phyloP scores from a whole-genome alignment of 2,329 filamentous ascomycete species.

The Xylariaceae sp. region DNA sequence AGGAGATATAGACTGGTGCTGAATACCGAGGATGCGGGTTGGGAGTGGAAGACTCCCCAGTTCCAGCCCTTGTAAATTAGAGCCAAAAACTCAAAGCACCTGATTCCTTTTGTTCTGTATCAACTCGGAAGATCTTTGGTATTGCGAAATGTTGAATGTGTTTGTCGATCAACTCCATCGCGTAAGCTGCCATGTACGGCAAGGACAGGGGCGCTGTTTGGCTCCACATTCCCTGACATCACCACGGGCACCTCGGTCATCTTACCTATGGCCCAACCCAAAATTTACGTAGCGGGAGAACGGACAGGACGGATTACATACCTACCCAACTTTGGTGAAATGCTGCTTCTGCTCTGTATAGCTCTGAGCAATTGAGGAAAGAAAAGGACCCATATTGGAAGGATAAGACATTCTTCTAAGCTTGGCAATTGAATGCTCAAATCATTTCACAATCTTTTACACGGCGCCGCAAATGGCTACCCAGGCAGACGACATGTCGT shows the following conservation, averaged over 20 bases:
- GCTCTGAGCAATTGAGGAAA: no score
- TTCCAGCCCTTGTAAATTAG: constrained; percentile 59
- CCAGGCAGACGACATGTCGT: constrained; percentile 52
- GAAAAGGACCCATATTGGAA: background rate
- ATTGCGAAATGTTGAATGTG: constrained; percentile 9
- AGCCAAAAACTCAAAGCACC: constrained; percentile 56
- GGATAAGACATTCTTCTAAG: background rate
- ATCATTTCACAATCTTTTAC: background rate
- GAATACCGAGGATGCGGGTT: constrained; percentile 45
- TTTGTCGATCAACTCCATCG: background rate
- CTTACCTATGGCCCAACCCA: background rate
- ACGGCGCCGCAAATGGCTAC: constrained; percentile 25
- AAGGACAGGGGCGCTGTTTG: background rate
- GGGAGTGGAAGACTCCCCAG: constrained; percentile 42
- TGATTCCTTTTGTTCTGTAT: constrained; percentile 53
- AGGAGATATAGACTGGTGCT: constrained; percentile 44
- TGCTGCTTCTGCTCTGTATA: background rate
- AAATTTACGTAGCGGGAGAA: no score
- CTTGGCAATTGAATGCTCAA: background rate
- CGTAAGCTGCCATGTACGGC: background rate
- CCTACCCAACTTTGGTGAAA: background rate
- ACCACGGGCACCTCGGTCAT: background rate
- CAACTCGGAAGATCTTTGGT: background rate
- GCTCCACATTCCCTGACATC: constrained; percentile 7
- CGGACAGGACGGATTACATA: no score